Conservation (phyloP, 2,329 filamentous ascomycete genomes). For the Trichoderma sp. region DNA sequence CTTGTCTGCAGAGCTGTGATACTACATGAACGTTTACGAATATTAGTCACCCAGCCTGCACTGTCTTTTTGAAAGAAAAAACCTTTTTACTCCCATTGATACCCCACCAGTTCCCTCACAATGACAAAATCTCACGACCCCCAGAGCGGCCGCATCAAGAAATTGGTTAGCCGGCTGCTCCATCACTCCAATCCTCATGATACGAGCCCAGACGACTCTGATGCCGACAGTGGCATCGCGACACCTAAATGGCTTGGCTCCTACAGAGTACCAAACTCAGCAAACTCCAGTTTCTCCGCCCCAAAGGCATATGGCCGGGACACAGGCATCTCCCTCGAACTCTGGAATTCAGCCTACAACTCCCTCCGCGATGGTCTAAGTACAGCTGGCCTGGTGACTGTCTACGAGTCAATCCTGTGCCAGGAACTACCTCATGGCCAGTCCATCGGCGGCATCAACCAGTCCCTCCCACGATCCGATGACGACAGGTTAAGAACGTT, state of each 20-base stretch:
- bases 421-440: conserved; percentile 38
- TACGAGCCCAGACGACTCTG: conserved; percentile 1
- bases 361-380: conserved; percentile 33
- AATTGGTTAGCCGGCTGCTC: conserved; percentile 15
- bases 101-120: background rate
- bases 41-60: background rate
- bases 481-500: conserved; percentile 35
- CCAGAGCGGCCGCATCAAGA: conserved; percentile 16
- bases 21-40: background rate
- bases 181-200: conserved; percentile 3
- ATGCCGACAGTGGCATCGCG: conserved; percentile 1
- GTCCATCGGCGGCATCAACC: conserved; percentile 32
- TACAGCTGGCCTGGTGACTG: conserved; percentile 35
- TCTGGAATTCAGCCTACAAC: conserved; percentile 41
- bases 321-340: conserved; percentile 27
- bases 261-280: background rate
- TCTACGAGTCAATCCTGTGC: conserved; percentile 40
- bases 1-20: background rate
- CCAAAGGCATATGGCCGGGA: background rate
- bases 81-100: background rate
- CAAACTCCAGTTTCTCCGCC: background rate
- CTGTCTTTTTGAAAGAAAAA: background rate
- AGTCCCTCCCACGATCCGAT: conserved; percentile 28
- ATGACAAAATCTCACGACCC: conserved; percentile 18
- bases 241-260: conserved; percentile 14